Evolutionary conservation across 768 basidiomycete genomes (phyloP), one percentile per base, ranked within the genome.

Genomic region (Candolleomyces aberdarensis): DNA sequence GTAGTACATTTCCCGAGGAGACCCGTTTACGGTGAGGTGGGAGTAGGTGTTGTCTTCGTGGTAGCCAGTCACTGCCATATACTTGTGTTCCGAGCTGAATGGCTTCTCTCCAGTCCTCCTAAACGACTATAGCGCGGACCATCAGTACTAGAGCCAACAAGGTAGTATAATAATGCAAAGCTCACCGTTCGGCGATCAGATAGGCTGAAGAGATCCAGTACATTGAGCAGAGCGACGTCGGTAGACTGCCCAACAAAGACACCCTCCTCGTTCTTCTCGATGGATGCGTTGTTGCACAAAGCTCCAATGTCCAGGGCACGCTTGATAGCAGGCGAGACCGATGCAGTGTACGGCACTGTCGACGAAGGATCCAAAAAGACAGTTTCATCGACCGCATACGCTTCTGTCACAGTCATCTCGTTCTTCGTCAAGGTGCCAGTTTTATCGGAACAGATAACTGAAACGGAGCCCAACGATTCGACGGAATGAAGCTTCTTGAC

Each of bases 361-460:
- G 80, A 73, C 15, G 78, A 73, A 0, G 84, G 83, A 62, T 92
- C 88, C 19, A 97, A 72, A 51, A 80, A 80, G 31, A 92, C 69
- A 3, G 80, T 78, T 70, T 96, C 96, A 65, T 97, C 96, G 8
- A 96, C 91, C 0, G 87, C 80, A 72, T 97, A 98, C 9, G 89
- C 79, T 64, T 95, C 90, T 0, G 88, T 92, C 2, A 98, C 93
- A 0, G 94, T 97, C 78, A 96, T 95, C 67, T 97, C 94, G 72
- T 98, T 98, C 73, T 88, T 94, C 1, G 96, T 98, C 62, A 98
- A 75, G 0, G 96, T 98, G 19, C 95, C 93, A 49, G 96, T 98
- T 75, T 98, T 98, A 75, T 98, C 96, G 3, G 94, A 94, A 69
- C 96, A 98, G 63, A 98, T 96, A 9, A 98, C 96, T n/a, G 91